Percentiles rank a stretch among this genome's conserved stretches.
Conservation (phyloP, 345 rosid genomes). For the Noccaea bulbosa region DNA sequence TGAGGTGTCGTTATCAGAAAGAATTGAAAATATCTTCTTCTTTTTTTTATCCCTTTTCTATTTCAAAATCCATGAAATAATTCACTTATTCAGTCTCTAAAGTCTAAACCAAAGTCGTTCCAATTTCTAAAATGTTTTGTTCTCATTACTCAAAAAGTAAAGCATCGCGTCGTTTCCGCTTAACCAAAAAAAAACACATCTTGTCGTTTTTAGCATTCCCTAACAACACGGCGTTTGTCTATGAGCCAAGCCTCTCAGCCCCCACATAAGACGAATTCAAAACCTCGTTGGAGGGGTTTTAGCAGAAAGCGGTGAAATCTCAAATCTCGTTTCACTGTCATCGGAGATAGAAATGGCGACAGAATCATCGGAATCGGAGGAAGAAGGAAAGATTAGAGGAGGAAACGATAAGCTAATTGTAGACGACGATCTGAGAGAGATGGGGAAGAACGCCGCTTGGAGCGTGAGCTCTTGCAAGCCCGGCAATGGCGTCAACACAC, state of each 20-base stretch:
- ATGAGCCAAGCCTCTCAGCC: background rate
- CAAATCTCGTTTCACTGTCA: background rate
- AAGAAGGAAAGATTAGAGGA: constrained; percentile 79
- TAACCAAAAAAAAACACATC: background rate
- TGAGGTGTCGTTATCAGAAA: constrained; percentile 3
- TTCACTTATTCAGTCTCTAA: too few relatives aligned
- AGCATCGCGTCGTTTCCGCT: constrained; percentile 3
- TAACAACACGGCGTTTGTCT: constrained; percentile 25
- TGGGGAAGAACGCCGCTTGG: constrained; percentile 95
- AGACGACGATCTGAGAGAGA: constrained; percentile 87
- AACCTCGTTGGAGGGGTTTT: constrained; percentile 34
- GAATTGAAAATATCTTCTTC: background rate
- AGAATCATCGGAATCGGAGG: constrained; percentile 89
- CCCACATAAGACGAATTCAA: constrained; percentile 26
- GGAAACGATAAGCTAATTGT: constrained; percentile 59
- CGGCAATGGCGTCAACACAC: constrained; percentile 83
- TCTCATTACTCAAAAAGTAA: background rate
- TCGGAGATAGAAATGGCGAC: constrained; percentile 63
- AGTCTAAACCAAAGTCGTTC: too few relatives aligned
- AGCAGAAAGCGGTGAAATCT: background rate
- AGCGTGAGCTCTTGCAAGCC: constrained; percentile 97
- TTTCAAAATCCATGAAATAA: background rate
- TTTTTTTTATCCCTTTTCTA: background rate
- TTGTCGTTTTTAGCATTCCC: background rate
- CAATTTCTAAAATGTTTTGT: too few relatives aligned